Evolutionary conservation across 1,284 basidiomycete genomes (phyloP), one percentile per base, ranked within the genome.

Genomic region (Xerocomus nothofagi): DNA sequence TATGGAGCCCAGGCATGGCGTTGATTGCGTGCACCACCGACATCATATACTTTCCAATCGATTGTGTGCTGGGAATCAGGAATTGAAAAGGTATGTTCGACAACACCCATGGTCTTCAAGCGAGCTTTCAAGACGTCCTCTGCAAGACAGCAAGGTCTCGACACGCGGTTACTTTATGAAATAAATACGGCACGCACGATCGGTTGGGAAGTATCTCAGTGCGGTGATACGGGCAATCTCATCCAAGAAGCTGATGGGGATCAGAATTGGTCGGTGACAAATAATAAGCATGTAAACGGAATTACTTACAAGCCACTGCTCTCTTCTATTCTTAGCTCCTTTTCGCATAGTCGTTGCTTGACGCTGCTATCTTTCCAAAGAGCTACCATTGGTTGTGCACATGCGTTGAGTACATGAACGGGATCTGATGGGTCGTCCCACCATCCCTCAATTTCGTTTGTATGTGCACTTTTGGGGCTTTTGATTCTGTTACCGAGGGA

Each of bases 361-460:
- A 91, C 87, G 51, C 71, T 74, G 18, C 73, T 62, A 65, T 91
- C 88, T 57, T 73, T 72, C 88, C 88, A 91, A 36, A 91, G 74
- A 54, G 84, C 78, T 53, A 75, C 59, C 81, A 91, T 90, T 39
- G 74, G 72, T 41, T 76, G 74, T 9, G 79, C 77, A 63, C 80
- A 86, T 15, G 78, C 75, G 59, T 83, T 74, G 23, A 91, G 70
- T 40, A 78, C 66, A 63, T 89, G 86, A 44, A 88, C 86, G 27
- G 87, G 88, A 65, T 91, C 88, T 18, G 80, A 76, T 32, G 85
- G 86, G 71, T 91, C 86, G 66, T 88, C 87, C 87, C 87, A 90
- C 86, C 87, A 89, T 15, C 84, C 85, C 59, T 79, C 78, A 44
- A 88, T 77, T 67, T 87, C 84, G 45, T 82, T 82, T 20, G 81